phyloP scores from a whole-genome alignment of 805 yeast species.

The Wickerhamiella brachini region DNA sequence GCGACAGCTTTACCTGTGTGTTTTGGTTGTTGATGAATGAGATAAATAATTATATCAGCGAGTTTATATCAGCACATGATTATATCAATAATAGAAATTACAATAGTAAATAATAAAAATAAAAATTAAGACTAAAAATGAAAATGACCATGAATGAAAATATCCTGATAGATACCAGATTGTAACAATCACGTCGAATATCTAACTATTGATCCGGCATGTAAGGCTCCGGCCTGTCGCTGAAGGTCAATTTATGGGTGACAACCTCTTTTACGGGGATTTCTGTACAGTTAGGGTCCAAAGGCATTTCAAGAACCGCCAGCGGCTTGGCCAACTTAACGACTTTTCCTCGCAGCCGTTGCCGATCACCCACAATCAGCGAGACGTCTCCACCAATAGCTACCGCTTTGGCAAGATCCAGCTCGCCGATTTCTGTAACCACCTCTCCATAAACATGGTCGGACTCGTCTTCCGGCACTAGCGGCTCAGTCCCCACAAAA shows the following conservation, averaged over 20 bases:
- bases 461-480: conserved; percentile 3
- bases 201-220: neutral
- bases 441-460: neutral
- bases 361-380: conserved; percentile 12
- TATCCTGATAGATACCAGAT: too few relatives aligned
- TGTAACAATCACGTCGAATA: too few relatives aligned
- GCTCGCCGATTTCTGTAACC: conserved; percentile 5
- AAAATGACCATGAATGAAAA: too few relatives aligned
- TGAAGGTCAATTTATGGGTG: conserved; percentile 12
- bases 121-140: too few relatives aligned
- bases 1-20: too few relatives aligned
- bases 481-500: conserved; percentile 11
- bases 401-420: conserved; percentile 9
- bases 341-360: conserved; percentile 12
- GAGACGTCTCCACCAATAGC: conserved; percentile 10
- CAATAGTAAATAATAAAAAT: too few relatives aligned
- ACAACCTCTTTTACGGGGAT: conserved; percentile 10
- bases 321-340: conserved; percentile 13
- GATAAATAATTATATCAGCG: too few relatives aligned
- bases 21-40: too few relatives aligned
- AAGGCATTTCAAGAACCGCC: conserved; percentile 12
- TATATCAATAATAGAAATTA: too few relatives aligned
- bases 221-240: conserved; percentile 16
- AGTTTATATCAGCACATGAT: too few relatives aligned
- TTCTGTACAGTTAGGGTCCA: neutral